Evolutionary conservation across 768 basidiomycete species (phyloP).

Genomic region (Rickenella mellea): DNA sequence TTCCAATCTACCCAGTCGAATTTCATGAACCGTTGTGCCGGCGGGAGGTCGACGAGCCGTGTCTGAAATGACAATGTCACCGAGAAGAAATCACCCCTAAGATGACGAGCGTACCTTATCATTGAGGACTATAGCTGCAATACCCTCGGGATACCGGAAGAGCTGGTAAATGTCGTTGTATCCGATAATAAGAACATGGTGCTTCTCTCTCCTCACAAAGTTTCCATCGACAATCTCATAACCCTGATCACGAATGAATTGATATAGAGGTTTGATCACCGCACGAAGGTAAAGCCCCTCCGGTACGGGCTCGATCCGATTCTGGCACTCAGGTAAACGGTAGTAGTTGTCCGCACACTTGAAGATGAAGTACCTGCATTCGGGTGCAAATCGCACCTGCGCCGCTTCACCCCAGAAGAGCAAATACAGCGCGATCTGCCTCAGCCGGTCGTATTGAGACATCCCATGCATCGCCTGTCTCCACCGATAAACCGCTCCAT

Average conservation of each 20-base stretch:
- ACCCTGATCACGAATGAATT: slow-evolving; percentile 94
- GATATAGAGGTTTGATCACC: slow-evolving; percentile 89
- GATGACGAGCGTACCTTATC: slow-evolving; percentile 60
- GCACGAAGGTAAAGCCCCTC: slow-evolving; percentile 91
- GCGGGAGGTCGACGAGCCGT: slow-evolving; percentile 83
- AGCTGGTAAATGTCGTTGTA: slow-evolving; percentile 99
- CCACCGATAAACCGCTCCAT: slow-evolving; percentile 86
- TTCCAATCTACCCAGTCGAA: slow-evolving; percentile 97
- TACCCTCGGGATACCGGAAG: slow-evolving; percentile 99
- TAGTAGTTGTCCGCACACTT: slow-evolving; percentile 99
- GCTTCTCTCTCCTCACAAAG: slow-evolving; percentile 86
- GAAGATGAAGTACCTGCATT: slow-evolving; percentile 98
- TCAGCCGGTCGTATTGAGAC: slow-evolving; percentile 94
- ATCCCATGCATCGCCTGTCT: slow-evolving; percentile 97
- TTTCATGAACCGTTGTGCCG: slow-evolving; percentile 90
- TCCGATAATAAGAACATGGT: slow-evolving; percentile 91
- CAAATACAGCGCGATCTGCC: slow-evolving; percentile 92
- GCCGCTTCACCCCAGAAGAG: slow-evolving; percentile 98
- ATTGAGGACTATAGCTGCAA: slow-evolving; percentile 77
- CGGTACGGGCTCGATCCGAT: slow-evolving; percentile 80
- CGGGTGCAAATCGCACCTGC: slow-evolving; percentile 92
- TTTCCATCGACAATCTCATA: slow-evolving; percentile 95
- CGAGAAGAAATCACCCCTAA: neutral
- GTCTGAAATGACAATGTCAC: slow-evolving; percentile 37
- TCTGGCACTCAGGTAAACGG: slow-evolving; percentile 96